Evolutionary conservation across 176 grass and related monocot genomes (phyloP), one percentile per base, ranked within the genome.

Genomic region (Neostapfia colusana): DNA sequence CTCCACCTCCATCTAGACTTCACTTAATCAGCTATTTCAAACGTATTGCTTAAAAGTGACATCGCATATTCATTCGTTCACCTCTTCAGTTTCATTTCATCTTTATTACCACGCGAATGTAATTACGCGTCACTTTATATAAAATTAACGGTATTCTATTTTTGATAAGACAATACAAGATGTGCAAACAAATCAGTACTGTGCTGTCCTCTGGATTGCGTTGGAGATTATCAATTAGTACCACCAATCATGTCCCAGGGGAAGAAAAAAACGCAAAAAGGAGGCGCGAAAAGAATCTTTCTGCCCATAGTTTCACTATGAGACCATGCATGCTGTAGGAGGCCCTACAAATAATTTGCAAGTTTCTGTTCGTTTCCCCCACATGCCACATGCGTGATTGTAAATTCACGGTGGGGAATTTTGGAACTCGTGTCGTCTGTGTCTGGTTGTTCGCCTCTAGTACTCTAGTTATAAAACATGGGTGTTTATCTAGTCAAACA

Each of bases 321-420:
- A 76, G 46, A 67, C 48, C 36, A 45, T 40, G 42, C 43, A 64
- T 49, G 40, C 46, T 63, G 48, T 8, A 14, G 50, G 62, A 48
- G 65, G 48, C 28, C 78, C 79, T 60, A 83, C 67, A 48, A 82
- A 87, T 78, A 78, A 67, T 82, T 60, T 34, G 48, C 68, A 8
- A 12, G 34, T 15, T 20, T 72, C 57, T 77, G 73, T 83, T 78
- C 25, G 4, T 76, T 70, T 78, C 35, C 31, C 41, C 13, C 81
- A 56, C 49, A 60, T 20, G 37, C 13, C 81, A 55, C 49, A 60
- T 20, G 49, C 34, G 10, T 63, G n/a, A 50, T 34, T 14, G 63
- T 14, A 77, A 58, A 78, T 59, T 53, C 61, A 7, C 0, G 36
- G 68, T 21, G 31, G 31, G 25, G 41, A 78, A 39, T 36, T 73